A percentile compares a stretch with the other conserved stretches of the same genome.
These are phyloP conservation scores for button mushroom (Agaricus bisporus) DNA, from an alignment of 768 basidiomycete genomes.

Conservation along the genomic window DNA sequence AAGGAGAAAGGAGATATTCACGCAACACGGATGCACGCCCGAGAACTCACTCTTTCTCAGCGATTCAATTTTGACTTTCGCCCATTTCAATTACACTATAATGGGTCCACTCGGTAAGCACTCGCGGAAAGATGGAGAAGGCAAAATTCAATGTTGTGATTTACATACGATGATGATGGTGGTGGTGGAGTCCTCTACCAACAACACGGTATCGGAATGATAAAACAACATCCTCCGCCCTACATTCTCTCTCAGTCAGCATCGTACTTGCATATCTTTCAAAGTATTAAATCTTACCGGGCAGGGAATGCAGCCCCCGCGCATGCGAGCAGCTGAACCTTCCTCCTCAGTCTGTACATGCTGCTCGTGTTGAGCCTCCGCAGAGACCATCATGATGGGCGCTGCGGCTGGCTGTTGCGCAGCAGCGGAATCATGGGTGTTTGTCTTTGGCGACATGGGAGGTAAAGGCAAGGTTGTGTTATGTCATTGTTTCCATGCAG, in stretches of 20 bases:
- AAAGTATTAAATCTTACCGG: slow-evolving; percentile 14
- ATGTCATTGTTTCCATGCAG: too few relatives aligned
- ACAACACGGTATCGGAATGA: slow-evolving; percentile 30
- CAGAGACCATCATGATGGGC: slow-evolving; percentile 12
- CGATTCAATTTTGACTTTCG: too few relatives aligned
- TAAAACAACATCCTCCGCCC: slow-evolving; percentile 30
- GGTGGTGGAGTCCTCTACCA: too few relatives aligned
- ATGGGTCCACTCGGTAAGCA: too few relatives aligned
- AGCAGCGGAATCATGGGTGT: slow-evolving; percentile 1
- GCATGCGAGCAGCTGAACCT: slow-evolving; percentile 16
- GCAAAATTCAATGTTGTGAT: too few relatives aligned
- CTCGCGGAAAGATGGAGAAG: too few relatives aligned
- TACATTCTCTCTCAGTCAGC: neutral
- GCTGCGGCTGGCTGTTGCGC: slow-evolving; percentile 14
- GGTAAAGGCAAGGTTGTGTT: too few relatives aligned
- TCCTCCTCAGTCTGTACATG: slow-evolving; percentile 10
- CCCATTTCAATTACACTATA: too few relatives aligned
- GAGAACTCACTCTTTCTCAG: too few relatives aligned
- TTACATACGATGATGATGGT: too few relatives aligned
- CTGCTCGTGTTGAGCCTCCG: slow-evolving; percentile 1
- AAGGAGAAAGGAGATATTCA: too few relatives aligned
- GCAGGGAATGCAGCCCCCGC: slow-evolving; percentile 24
- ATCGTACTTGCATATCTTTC: neutral
- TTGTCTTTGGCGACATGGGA: neutral
- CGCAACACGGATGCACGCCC: too few relatives aligned